Conservation (phyloP, 1,284 basidiomycete species). For the Vanrija pseudolonga region DNA sequence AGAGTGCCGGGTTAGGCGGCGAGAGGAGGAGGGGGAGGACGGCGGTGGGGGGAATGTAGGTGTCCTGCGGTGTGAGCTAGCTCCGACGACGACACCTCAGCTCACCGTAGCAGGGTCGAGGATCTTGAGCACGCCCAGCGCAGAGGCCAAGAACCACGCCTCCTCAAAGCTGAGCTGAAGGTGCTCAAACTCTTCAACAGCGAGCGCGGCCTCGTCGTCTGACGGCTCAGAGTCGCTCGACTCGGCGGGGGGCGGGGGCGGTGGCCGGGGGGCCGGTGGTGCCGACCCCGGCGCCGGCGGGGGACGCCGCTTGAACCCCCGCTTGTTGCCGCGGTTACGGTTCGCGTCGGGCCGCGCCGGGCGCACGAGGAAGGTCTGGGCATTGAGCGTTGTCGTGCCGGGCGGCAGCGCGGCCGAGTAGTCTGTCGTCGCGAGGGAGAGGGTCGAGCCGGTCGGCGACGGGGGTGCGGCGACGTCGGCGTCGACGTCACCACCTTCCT, state of each 20-base stretch:
- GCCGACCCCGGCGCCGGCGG: constrained; percentile 7
- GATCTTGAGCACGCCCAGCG: constrained; percentile 77
- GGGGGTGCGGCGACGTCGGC: not conserved
- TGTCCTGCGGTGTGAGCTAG: constrained; percentile 7
- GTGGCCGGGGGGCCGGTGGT: not conserved
- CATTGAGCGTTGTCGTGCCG: constrained; percentile 33
- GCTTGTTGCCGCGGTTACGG: constrained; percentile 40
- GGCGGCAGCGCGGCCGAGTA: constrained; percentile 6
- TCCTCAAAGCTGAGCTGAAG: constrained; percentile 88
- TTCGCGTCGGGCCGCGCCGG: constrained; percentile 45
- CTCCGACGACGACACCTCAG: constrained; percentile 4
- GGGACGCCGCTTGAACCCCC: constrained; percentile 35
- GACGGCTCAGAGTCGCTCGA: constrained; percentile 36
- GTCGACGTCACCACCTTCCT: not conserved
- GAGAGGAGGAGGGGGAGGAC: constrained; percentile 49
- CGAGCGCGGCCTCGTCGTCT: constrained; percentile 47
- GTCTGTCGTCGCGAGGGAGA: constrained; percentile 9
- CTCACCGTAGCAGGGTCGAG: constrained; percentile 62
- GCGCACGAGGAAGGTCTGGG: constrained; percentile 48
- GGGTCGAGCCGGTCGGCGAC: constrained; percentile 12
- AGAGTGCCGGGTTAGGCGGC: constrained; percentile 23
- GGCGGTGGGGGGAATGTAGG: constrained; percentile 47
- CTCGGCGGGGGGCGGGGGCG: constrained; percentile 39
- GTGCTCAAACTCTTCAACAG: constrained; percentile 74
- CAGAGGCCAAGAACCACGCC: constrained; percentile 85